Evolutionary conservation across 1,284 basidiomycete species (phyloP).

Genomic region (Cutaneotrichosporon sp.): DNA sequence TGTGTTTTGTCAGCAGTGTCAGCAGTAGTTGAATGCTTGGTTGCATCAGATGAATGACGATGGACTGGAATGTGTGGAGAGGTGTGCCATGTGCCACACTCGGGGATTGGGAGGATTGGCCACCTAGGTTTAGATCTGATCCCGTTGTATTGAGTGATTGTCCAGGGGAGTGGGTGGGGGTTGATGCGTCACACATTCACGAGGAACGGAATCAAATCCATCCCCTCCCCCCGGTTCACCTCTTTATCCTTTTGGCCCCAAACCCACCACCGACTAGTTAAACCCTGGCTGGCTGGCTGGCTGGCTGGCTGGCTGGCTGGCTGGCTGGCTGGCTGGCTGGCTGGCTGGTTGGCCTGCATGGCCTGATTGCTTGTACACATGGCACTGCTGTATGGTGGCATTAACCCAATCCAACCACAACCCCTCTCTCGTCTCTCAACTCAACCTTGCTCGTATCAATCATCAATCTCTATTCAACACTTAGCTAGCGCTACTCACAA

Average conservation of each 20-base stretch:
- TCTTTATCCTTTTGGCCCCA: no score
- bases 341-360: no score
- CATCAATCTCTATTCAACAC: neutral
- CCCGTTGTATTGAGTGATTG: neutral
- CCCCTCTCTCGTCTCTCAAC: neutral
- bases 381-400: neutral
- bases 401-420: neutral
- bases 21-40: neutral
- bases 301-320: no score
- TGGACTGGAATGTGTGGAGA: neutral
- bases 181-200: neutral
- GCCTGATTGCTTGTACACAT: no score
- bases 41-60: neutral
- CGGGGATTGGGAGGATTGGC: neutral
- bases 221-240: neutral
- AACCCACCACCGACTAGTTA: no score
- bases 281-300: no score
- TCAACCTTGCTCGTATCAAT: neutral
- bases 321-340: no score
- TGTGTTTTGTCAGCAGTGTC: neutral
- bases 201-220: conserved; percentile 3
- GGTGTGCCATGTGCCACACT: conserved; percentile 6
- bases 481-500: neutral
- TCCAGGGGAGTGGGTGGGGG: neutral
- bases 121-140: neutral